Evolutionary conservation across 148 eudicot genomes (phyloP).

Genomic region (Polygonum aviculare): DNA sequence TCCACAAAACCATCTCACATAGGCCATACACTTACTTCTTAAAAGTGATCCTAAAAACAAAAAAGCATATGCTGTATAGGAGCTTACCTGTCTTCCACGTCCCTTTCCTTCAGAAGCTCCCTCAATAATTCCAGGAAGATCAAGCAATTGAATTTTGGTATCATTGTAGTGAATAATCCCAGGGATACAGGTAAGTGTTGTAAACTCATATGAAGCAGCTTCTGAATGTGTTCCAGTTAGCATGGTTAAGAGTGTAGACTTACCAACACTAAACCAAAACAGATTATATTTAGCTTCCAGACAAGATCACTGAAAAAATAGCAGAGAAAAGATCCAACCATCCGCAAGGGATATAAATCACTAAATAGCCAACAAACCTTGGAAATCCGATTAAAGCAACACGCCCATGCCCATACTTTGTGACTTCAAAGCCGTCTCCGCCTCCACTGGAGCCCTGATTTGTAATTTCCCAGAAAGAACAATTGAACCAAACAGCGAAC

Average conservation of each 20-base stretch:
- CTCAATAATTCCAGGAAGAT: conserved; percentile 99
- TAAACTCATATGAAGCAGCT: conserved; percentile 98
- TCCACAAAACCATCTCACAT: neutral
- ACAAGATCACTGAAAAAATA: neutral
- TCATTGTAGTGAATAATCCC: conserved; percentile 95
- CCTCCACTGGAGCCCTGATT: conserved; percentile 94
- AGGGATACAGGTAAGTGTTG: conserved; percentile 96
- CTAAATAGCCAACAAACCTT: conserved; percentile 38
- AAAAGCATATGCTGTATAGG: neutral
- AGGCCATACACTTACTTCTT: neutral
- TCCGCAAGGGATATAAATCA: neutral
- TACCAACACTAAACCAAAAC: conserved; percentile 75
- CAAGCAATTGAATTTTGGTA: conserved; percentile 94
- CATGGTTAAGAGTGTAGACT: conserved; percentile 86
- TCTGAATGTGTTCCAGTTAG: conserved; percentile 98
- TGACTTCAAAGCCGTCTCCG: conserved; percentile 99
- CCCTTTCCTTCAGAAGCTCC: conserved; percentile 99
- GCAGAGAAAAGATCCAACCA: neutral
- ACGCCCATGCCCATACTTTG: conserved; percentile 98
- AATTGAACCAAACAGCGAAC: neutral
- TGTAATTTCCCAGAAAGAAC: conserved; percentile 11
- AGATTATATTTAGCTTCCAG: neutral
- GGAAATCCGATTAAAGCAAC: conserved; percentile 98
- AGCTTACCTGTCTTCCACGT: conserved; percentile 95
- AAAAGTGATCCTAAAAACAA: neutral